phyloP scores from a whole-genome alignment of 1,284 basidiomycete genomes.

The Coniferiporia sulphurascens region DNA sequence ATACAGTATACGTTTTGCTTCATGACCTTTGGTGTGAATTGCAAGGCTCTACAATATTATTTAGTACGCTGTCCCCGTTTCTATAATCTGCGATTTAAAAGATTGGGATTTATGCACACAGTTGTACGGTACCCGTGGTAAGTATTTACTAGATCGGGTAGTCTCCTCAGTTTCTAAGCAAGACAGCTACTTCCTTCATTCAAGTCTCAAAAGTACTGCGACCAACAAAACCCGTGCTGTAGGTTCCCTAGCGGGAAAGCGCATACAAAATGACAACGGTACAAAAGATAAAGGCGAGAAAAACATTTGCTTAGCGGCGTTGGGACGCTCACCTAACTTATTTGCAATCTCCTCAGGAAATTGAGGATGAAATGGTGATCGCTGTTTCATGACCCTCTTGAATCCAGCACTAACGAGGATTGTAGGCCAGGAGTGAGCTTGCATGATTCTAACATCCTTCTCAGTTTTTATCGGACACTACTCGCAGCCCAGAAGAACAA shows the following conservation, averaged over 20 bases:
- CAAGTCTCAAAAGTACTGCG: too few species aligned
- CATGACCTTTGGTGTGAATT: too few species aligned
- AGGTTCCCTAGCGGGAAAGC: too few species aligned
- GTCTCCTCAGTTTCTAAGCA: not conserved
- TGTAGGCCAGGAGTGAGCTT: constrained; percentile 49
- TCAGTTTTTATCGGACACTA: constrained; percentile 7
- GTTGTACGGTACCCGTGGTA: not conserved
- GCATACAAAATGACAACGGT: constrained; percentile 66
- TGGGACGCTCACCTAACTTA: not conserved
- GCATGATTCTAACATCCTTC: constrained; percentile 15
- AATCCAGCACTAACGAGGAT: constrained; percentile 19
- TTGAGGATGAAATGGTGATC: constrained; percentile 94
- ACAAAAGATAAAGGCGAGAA: constrained; percentile 80
- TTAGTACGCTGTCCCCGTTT: too few species aligned
- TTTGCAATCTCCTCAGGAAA: constrained; percentile 49
- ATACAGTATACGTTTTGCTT: too few species aligned
- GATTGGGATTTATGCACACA: not conserved
- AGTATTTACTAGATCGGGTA: not conserved
- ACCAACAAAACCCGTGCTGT: too few species aligned
- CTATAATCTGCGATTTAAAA: not conserved
- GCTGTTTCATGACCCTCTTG: constrained; percentile 5
- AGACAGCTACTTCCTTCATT: too few species aligned
- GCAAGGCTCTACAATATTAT: too few species aligned
- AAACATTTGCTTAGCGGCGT: not conserved
- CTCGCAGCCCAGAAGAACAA: constrained; percentile 92